phyloP scores from a whole-genome alignment of 1,284 basidiomycete genomes.

The Ustilago bromivora region DNA sequence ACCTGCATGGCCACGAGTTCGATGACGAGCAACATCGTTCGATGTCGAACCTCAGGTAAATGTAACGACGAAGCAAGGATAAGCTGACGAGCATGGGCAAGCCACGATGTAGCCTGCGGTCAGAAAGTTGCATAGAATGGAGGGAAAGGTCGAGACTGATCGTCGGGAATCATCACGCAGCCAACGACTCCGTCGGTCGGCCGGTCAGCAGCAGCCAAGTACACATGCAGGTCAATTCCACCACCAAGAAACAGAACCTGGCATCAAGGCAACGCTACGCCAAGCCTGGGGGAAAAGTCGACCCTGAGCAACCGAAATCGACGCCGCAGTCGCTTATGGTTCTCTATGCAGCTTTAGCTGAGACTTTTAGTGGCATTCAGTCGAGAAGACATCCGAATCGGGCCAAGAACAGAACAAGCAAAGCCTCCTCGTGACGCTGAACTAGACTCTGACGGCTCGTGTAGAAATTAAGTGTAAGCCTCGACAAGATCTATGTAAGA shows the following conservation, averaged over 20 bases:
- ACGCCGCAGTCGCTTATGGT: background rate
- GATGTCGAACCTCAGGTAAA: background rate
- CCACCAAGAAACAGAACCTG: background rate
- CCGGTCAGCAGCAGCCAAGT: background rate
- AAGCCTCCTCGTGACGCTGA: slow-evolving; percentile 6
- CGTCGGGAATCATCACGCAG: background rate
- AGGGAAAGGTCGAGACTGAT: background rate
- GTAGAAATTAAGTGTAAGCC: background rate
- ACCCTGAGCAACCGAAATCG: background rate
- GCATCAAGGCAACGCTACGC: background rate
- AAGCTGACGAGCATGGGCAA: slow-evolving; percentile 2
- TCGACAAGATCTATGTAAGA: background rate
- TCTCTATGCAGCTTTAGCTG: background rate
- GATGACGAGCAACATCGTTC: background rate
- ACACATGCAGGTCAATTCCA: no score
- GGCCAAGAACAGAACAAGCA: background rate
- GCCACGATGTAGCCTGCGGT: slow-evolving; percentile 1
- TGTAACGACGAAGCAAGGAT: background rate
- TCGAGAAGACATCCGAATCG: background rate
- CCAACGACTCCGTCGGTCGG: slow-evolving; percentile 1
- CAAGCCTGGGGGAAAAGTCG: background rate
- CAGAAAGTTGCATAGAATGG: background rate
- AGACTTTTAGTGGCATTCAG: slow-evolving; percentile 14
- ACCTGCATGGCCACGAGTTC: background rate
- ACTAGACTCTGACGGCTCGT: slow-evolving; percentile 8